phyloP scores from a whole-genome alignment of 2,329 filamentous ascomycete species.

The Apiospora saccharicola region DNA sequence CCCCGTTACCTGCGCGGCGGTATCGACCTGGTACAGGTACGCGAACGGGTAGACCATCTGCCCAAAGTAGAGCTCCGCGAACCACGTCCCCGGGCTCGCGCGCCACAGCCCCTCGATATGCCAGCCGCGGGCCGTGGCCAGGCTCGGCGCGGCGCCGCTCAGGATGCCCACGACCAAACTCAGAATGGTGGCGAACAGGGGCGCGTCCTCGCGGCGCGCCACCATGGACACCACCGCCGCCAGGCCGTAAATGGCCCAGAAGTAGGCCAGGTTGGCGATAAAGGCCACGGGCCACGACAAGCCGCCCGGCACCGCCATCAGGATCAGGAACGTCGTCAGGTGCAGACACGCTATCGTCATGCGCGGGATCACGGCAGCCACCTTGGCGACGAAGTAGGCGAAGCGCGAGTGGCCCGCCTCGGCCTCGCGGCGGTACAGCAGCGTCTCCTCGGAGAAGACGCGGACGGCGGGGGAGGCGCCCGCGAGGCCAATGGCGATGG shows the following conservation, averaged over 20 bases:
- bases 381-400: slow-evolving; percentile 65
- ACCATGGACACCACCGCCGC: slow-evolving; percentile 61
- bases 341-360: slow-evolving; percentile 61
- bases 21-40: slow-evolving; percentile 59
- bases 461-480: slow-evolving; percentile 62
- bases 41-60: slow-evolving; percentile 56
- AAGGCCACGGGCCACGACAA: slow-evolving; percentile 57
- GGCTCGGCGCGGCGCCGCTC: slow-evolving; percentile 59
- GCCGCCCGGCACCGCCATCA: slow-evolving; percentile 54
- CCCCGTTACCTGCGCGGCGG: slow-evolving; percentile 52
- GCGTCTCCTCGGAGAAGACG: slow-evolving; percentile 63
- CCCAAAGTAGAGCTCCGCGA: slow-evolving; percentile 63
- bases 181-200: slow-evolving; percentile 62
- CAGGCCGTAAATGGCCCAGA: slow-evolving; percentile 66
- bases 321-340: slow-evolving; percentile 58
- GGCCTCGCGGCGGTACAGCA: slow-evolving; percentile 62
- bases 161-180: slow-evolving; percentile 62
- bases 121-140: slow-evolving; percentile 58
- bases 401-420: slow-evolving; percentile 62
- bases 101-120: slow-evolving; percentile 64
- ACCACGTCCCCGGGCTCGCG: slow-evolving; percentile 60
- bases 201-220: slow-evolving; percentile 62
- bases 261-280: slow-evolving; percentile 60
- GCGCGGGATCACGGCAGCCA: slow-evolving; percentile 57
- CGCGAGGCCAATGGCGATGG: slow-evolving; percentile 63